Base-by-base conservation (phyloP, 164 flowering plant genomes). In the Vitis labrusca region DNA sequence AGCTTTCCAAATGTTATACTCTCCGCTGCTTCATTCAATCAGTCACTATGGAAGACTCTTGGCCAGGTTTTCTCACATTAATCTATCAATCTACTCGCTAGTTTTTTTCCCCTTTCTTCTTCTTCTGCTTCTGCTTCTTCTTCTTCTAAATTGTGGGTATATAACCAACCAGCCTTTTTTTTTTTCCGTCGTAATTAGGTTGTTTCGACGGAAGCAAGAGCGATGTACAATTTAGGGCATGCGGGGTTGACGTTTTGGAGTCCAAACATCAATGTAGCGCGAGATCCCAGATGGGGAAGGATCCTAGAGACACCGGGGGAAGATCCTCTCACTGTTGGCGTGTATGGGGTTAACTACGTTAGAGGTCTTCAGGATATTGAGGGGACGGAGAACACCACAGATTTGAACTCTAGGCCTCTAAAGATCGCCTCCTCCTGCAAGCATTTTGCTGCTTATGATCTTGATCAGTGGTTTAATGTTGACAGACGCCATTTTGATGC, bases 231-330 rank as follows among this genome's bases (percentile, higher is more conserved):
- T 59, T 5, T 67, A 6, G 75, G 72, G 8, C 29, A 12, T 1
- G 79, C 69, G 0, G 75, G 79, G 11, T 23, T 76, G 19, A 71
- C 75, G 10, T 68, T 6, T 47, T 76, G 79, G 75, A 67, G 68
- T 47, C 78, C 78, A 17, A 66, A 30, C 14, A 52, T 75, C 15
- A 76, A 76, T 10, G 62, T 67, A 1, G 64, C 30, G 1, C 63
- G 79, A 37, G 79, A 76, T 12, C 73, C 79, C 0, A 63, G 79
- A 32, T 76, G 79, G 79, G 79, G 79, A 10, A 57, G 79, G 16
- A 48, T 11, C 12, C 8, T n/a, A 2, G 79, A 76, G 55, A 76
- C 76, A 8, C 70, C 79, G 1, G 79, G 76, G 14, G 79, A 76
- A 55, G 79, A 76, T 62, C 77, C 80, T 19, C 59, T 61, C 6